Evolutionary conservation across 177 flowering plant species (phyloP).

Genomic region (Telopea speciosissima): DNA sequence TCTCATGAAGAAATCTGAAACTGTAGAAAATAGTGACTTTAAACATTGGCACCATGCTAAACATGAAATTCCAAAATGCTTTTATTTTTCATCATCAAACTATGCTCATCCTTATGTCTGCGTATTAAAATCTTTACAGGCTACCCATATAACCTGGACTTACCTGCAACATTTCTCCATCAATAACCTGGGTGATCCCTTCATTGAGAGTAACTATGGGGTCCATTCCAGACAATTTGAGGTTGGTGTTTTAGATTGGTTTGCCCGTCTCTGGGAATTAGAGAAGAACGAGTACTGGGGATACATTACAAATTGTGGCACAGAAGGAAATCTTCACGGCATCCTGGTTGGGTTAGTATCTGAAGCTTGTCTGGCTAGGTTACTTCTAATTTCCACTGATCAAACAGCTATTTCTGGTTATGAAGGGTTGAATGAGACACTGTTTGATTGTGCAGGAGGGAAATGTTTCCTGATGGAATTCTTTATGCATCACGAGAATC

Average conservation of each 20-base stretch:
- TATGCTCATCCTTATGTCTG: not conserved
- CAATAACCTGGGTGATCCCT: conserved; percentile 98
- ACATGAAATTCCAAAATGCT: too few relatives aligned
- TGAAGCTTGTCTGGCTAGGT: conserved; percentile 3
- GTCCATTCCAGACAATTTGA: conserved; percentile 98
- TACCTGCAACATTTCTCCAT: conserved; percentile 96
- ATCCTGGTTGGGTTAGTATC: conserved; percentile 84
- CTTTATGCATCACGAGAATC: conserved; percentile 83
- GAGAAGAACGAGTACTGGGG: conserved; percentile 97
- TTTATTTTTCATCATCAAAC: not conserved
- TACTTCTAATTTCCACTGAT: not conserved
- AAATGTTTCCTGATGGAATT: conserved; percentile 92
- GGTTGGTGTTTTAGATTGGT: conserved; percentile 99
- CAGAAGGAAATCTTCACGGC: conserved; percentile 99
- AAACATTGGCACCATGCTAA: too few relatives aligned
- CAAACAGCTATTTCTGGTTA: not conserved
- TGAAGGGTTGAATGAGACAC: not conserved
- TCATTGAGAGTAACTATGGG: conserved; percentile 97
- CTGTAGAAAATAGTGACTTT: too few relatives aligned
- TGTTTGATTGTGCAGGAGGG: conserved; percentile 57
- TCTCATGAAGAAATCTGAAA: too few relatives aligned
- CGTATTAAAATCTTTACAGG: conserved; percentile 38
- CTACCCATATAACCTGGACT: conserved; percentile 94
- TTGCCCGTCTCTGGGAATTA: conserved; percentile 95
- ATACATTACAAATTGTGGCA: conserved; percentile 96